These are phyloP conservation scores for Colletotrichum tofieldiae DNA, from an alignment of 2,329 filamentous ascomycete species.

Conservation along the genomic window DNA sequence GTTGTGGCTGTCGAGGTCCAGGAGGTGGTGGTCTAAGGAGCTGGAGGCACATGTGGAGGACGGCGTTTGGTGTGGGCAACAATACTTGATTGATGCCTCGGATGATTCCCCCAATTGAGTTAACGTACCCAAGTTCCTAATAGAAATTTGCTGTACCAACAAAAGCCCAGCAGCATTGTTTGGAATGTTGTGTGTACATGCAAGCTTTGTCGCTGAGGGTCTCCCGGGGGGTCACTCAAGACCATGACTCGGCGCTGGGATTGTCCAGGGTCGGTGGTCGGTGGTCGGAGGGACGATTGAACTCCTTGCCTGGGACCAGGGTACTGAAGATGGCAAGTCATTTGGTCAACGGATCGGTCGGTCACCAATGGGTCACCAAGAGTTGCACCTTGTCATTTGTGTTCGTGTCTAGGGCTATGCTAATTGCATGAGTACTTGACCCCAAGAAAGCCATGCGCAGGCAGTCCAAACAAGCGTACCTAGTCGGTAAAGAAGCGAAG, in stretches of 20 bases:
- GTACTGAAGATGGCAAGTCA: conserved; percentile 3
- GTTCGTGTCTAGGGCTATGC: background rate
- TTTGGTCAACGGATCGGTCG: conserved; percentile 14
- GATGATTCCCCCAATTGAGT: conserved; percentile 14
- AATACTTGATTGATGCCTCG: background rate
- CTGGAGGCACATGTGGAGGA: background rate
- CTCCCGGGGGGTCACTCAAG: background rate
- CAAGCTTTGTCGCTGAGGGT: background rate
- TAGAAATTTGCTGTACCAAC: background rate
- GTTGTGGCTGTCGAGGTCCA: conserved; percentile 28
- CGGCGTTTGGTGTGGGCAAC: conserved; percentile 22
- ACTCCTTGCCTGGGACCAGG: conserved; percentile 2
- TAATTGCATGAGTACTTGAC: background rate
- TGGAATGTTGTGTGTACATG: background rate
- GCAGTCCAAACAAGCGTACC: background rate
- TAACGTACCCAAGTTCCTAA: background rate
- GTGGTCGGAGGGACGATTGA: background rate
- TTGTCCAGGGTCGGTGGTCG: conserved; percentile 1
- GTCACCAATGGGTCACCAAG: background rate
- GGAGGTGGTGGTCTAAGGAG: conserved; percentile 21
- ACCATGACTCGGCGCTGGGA: conserved; percentile 20
- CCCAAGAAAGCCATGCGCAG: too few species aligned
- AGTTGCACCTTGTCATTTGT: background rate
- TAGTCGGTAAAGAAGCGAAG: background rate
- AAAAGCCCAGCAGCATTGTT: background rate